Evolutionary conservation across 495 filamentous ascomycete species (phyloP).

Genomic region (Sphaerosporella brunnea): DNA sequence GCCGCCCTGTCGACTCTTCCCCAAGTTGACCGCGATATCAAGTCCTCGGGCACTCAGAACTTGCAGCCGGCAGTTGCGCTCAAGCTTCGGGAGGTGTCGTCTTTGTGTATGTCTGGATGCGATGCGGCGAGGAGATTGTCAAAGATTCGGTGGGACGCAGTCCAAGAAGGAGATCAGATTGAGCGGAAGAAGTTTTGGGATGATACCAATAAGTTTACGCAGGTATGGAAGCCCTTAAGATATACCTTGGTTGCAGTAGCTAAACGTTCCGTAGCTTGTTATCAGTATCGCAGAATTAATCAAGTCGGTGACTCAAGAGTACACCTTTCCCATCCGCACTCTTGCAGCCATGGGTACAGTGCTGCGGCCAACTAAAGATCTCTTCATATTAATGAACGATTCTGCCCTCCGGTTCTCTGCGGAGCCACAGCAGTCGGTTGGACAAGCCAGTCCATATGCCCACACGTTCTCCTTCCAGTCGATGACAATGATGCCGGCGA

Average conservation of each 20-base stretch:
- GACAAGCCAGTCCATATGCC: slow-evolving; percentile 9
- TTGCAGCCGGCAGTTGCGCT: slow-evolving; percentile 17
- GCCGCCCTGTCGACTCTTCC: slow-evolving; percentile 20
- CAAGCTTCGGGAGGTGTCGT: slow-evolving; percentile 22
- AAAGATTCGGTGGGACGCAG: slow-evolving; percentile 22
- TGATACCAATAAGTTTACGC: slow-evolving; percentile 25
- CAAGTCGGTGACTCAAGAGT: slow-evolving; percentile 22
- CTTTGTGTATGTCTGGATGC: slow-evolving; percentile 17
- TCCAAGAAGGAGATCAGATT: slow-evolving; percentile 20
- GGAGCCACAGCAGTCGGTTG: slow-evolving; percentile 4
- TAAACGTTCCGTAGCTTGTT: too few relatives aligned
- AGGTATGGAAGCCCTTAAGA: too few relatives aligned
- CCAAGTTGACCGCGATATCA: slow-evolving; percentile 21
- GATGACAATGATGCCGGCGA: slow-evolving; percentile 34
- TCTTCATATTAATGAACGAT: slow-evolving; percentile 23
- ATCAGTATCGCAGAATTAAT: slow-evolving; percentile 25
- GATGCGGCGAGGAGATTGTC: slow-evolving; percentile 22
- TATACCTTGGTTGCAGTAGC: too few relatives aligned
- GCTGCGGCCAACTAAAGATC: slow-evolving; percentile 23
- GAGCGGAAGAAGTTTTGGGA: slow-evolving; percentile 26
- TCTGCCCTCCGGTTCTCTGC: slow-evolving; percentile 20
- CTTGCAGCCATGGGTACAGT: slow-evolving; percentile 22
- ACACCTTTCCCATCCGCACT: slow-evolving; percentile 21
- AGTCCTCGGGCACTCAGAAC: slow-evolving; percentile 15
- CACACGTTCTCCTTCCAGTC: slow-evolving; percentile 15